Evolutionary conservation across 306 rosid species (phyloP), one percentile per base, ranked within the genome.

Genomic region (Acacia confusa): DNA sequence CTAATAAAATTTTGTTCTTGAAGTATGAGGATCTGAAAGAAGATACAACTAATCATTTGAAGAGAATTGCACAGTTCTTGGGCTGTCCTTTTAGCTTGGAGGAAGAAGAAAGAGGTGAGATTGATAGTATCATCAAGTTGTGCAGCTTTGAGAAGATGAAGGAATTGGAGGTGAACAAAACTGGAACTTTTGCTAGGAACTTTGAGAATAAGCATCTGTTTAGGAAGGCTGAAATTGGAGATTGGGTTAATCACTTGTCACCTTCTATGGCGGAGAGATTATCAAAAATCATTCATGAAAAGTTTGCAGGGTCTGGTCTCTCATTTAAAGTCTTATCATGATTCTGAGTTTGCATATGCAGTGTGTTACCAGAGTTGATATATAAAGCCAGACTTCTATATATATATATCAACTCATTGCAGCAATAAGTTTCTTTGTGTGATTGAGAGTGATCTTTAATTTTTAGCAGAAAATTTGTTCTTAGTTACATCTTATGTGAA

Each of bases 181-280:
- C 1, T 10, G 92, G 90, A 7, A 60, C 5, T 7, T 75, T 84
- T 13, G 83, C 47, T 0, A 58, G 25, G 84, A 70, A 81, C 20
- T 74, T 90, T 67, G 89, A 85, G 80, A 88, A 82, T 24, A 91
- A 78, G 70, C 19, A 69, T 67, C 81, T 82, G 53, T 91, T 89
- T 74, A 61, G 96, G 38, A 89, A 88, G 58, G 96, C 74, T n/a
- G 85, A 88, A 82, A 76, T 88, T 15, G 94, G 94, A 3, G 92
- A 92, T 41, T 88, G 90, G 91, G 75, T 84, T 1, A 92, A 89
- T 43, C 78, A 92, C 65, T 74, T 92, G 65, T 66, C 87, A n/a
- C 88, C 92, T 22, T 41, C 32, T 4, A 84, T 84, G 94, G 88
- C 47, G 7, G 79, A 89, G 68, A 87, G 79, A 11, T 60, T 89